Percentiles rank a stretch among this genome's conserved stretches.
Evolutionary conservation across 78 protist genomes (phyloP).

Genomic region (Planoprotostelium fungivorum): DNA sequence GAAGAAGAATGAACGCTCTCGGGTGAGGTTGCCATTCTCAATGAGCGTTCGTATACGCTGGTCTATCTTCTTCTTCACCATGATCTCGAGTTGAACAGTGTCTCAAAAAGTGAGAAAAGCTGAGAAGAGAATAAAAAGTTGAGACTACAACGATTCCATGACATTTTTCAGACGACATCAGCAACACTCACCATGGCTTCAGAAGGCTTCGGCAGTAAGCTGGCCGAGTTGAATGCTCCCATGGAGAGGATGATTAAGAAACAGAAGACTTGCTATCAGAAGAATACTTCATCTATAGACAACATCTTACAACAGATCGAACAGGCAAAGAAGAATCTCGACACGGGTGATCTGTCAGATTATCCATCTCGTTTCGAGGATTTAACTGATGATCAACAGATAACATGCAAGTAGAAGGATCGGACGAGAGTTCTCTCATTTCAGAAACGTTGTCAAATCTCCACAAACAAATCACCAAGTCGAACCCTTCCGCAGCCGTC

Average conservation of each 20-base stretch:
- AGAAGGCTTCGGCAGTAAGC: neutral
- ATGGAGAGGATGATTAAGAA: neutral
- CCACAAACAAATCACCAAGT: neutral
- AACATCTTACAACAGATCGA: neutral
- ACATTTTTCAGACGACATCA: neutral
- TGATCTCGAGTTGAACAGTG: neutral
- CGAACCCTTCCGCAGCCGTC: neutral
- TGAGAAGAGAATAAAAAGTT: neutral
- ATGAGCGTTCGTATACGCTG: slow-evolving; percentile 82
- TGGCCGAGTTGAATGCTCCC: neutral
- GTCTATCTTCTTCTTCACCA: slow-evolving; percentile 86
- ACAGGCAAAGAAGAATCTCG: neutral
- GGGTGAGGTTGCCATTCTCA: slow-evolving; percentile 75
- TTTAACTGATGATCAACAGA: neutral
- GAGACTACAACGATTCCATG: neutral
- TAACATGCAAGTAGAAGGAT: too few species aligned
- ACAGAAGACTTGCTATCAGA: neutral
- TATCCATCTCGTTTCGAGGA: neutral
- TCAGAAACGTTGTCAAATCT: neutral
- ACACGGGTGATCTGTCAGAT: too few species aligned
- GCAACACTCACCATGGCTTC: neutral
- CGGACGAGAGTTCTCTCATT: neutral
- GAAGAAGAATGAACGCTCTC: slow-evolving; percentile 90
- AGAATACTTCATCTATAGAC: neutral
- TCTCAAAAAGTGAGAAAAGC: neutral